Evolutionary conservation across 345 rosid species (phyloP).

Genomic region (sweet orange (Citrus sinensis)): DVS_A1.0 CM039169.1:436001-436500

Average conservation of each 20-base stretch:
- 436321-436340: constrained; percentile 83
- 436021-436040: constrained; percentile 15
- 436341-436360: constrained; percentile 48
- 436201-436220: constrained; percentile 51
- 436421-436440: background rate
- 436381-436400: background rate
- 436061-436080: background rate
- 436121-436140: constrained; percentile 87
- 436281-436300: constrained; percentile 97
- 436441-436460: background rate
- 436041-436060: constrained; percentile 1
- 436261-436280: constrained; percentile 1
- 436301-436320: constrained; percentile 96
- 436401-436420: background rate
- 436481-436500: background rate
- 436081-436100: constrained; percentile 9
- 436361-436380: constrained; percentile 16
- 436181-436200: constrained; percentile 94
- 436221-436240: constrained; percentile 11
- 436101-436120: background rate
- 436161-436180: constrained; percentile 88
- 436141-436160: constrained; percentile 96
- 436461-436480: background rate
- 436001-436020: constrained; percentile 87
- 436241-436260: background rate